Percentiles rank a stretch among this genome's conserved stretches.
These are phyloP conservation scores for Sporothrix curviconia DNA, from an alignment of 2,329 filamentous ascomycete species.

Conservation along the genomic window DNA sequence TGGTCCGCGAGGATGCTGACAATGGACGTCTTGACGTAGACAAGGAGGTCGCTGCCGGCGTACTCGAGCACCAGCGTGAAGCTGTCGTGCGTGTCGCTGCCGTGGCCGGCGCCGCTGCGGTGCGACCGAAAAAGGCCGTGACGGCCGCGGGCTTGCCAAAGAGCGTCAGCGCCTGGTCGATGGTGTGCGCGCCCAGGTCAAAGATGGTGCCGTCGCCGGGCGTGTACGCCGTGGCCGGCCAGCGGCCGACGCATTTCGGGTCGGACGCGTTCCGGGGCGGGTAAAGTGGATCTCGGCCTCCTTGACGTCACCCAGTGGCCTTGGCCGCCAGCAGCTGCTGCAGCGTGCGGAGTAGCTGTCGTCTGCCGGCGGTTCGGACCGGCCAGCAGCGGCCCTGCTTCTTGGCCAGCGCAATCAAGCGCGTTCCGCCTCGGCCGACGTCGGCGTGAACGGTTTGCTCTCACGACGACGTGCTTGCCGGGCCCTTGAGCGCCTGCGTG, in stretches of 20 bases:
- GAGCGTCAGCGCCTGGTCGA: slow-evolving; percentile 53
- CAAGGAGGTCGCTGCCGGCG: slow-evolving; percentile 36
- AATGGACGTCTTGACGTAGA: slow-evolving; percentile 54
- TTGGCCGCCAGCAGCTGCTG: slow-evolving; percentile 43
- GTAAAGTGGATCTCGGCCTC: slow-evolving; percentile 63
- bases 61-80: slow-evolving; percentile 56
- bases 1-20: slow-evolving; percentile 53
- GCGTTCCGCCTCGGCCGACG: slow-evolving; percentile 49
- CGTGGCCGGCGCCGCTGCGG: slow-evolving; percentile 29
- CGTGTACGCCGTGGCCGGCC: slow-evolving; percentile 24
- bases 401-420: slow-evolving; percentile 43
- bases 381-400: slow-evolving; percentile 40
- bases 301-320: slow-evolving; percentile 50
- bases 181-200: slow-evolving; percentile 44
- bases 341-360: slow-evolving; percentile 58
- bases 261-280: slow-evolving; percentile 36
- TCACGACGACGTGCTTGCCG: slow-evolving; percentile 46
- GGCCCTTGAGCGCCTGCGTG: slow-evolving; percentile 48
- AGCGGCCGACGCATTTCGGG: slow-evolving; percentile 32
- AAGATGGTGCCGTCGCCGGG: slow-evolving; percentile 35
- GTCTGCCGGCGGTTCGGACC: slow-evolving; percentile 42
- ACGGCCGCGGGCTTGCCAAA: slow-evolving; percentile 53
- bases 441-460: slow-evolving; percentile 37
- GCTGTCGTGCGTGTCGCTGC: slow-evolving; percentile 35
- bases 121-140: slow-evolving; percentile 53